Conservation (phyloP, 163 green algal species). For the Prototheca stagnorum region DNA sequence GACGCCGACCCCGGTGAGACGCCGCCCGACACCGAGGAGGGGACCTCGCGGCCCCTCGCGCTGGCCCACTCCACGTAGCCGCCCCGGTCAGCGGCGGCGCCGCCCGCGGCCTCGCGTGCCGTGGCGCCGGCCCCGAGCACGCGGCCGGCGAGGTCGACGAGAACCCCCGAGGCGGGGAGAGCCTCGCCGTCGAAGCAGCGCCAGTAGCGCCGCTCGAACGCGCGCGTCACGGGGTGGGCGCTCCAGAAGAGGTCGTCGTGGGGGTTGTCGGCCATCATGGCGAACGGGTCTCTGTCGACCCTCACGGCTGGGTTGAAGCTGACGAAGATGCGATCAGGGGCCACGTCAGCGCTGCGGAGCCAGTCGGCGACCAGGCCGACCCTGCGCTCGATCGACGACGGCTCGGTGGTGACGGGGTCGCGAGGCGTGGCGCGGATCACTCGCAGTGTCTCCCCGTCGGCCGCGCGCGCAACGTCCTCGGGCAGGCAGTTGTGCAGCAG, state of each 20-base stretch:
- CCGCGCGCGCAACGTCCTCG: too few species aligned
- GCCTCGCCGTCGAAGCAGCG: neutral
- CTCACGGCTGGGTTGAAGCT: neutral
- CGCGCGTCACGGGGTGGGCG: neutral
- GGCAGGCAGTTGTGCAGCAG: slow-evolving; percentile 1
- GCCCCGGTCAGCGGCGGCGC: too few species aligned
- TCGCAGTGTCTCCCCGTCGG: neutral
- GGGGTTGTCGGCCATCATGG: neutral
- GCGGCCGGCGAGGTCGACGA: too few species aligned
- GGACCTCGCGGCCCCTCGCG: too few species aligned
- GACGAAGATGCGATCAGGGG: neutral
- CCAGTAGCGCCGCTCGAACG: neutral
- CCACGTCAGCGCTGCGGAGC: neutral
- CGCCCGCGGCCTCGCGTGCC: too few species aligned
- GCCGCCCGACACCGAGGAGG: too few species aligned
- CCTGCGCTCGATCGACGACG: neutral
- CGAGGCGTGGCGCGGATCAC: neutral
- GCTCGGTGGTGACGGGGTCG: neutral
- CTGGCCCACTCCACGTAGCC: too few species aligned
- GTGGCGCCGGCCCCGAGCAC: too few species aligned
- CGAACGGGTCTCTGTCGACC: neutral
- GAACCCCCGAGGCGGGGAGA: too few species aligned
- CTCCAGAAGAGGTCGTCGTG: neutral
- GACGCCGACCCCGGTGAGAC: too few species aligned
- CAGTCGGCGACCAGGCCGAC: neutral